Percentiles rank a stretch among this genome's conserved stretches.
Conservation (phyloP, 2,329 filamentous ascomycete genomes). For the Arthrinium puccinioides region DNA sequence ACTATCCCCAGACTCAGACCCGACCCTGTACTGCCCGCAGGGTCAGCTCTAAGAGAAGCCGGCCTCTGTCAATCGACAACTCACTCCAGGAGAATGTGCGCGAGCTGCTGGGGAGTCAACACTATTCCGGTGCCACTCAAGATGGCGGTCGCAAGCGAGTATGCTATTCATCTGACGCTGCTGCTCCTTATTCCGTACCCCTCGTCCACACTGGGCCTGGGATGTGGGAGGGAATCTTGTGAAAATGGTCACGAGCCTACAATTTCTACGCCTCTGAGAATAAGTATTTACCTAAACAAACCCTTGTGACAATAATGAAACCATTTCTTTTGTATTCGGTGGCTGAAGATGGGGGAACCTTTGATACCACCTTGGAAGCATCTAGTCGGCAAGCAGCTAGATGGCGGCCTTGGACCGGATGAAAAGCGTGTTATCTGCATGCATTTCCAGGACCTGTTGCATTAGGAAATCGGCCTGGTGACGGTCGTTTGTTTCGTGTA, state of each 20-base stretch:
- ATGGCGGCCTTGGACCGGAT: constrained; percentile 24
- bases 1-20: constrained; percentile 29
- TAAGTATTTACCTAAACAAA: no score
- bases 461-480: constrained; percentile 18
- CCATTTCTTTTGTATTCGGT: constrained; percentile 23
- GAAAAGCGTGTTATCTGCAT: constrained; percentile 34
- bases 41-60: constrained; percentile 49
- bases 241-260: no score
- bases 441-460: constrained; percentile 31
- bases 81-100: constrained; percentile 62
- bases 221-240: constrained; percentile 63
- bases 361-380: constrained; percentile 24
- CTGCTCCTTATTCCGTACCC: constrained; percentile 36
- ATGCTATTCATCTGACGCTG: constrained; percentile 56
- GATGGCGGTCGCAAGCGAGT: constrained; percentile 54
- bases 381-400: constrained; percentile 26
- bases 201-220: constrained; percentile 48
- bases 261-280: no score
- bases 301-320: constrained; percentile 22
- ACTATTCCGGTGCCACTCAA: constrained; percentile 27
- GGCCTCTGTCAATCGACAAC: constrained; percentile 50
- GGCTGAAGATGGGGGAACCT: constrained; percentile 13
- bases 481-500: constrained; percentile 20
- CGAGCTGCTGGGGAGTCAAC: constrained; percentile 42
- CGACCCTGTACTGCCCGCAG: no score